Conservation (phyloP, 1,139 yeast species). For the Protomyces gravidus region DNA sequence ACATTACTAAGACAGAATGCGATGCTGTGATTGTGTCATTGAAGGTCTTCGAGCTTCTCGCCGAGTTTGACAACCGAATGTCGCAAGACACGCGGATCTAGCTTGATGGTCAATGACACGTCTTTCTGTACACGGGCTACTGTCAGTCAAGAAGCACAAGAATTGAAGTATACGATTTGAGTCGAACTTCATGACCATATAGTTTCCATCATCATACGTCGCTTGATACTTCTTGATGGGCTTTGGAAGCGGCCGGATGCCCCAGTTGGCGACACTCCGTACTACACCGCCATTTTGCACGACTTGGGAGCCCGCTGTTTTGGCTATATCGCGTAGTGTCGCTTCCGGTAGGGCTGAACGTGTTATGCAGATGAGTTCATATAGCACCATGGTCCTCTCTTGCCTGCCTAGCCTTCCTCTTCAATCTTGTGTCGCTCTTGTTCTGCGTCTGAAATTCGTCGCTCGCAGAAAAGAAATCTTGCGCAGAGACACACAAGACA, state of each 20-base stretch:
- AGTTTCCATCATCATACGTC: conserved; percentile 18
- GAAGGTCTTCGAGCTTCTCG: conserved; percentile 16
- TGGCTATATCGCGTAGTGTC: conserved; percentile 22
- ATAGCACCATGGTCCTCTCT: conserved; percentile 24
- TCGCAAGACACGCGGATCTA: conserved; percentile 25
- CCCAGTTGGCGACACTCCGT: conserved; percentile 22
- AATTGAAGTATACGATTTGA: conserved; percentile 11
- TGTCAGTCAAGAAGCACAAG: not conserved
- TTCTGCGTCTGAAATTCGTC: not conserved
- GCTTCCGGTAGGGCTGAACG: conserved; percentile 15
- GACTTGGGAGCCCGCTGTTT: conserved; percentile 26
- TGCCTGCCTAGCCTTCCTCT: not conserved
- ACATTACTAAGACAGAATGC: not conserved
- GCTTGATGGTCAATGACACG: conserved; percentile 12
- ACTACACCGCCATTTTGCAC: conserved; percentile 26
- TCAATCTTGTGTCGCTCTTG: not conserved
- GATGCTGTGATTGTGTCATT: not conserved
- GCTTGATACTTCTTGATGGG: conserved; percentile 23
- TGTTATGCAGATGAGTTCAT: conserved; percentile 20
- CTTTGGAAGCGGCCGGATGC: conserved; percentile 7
- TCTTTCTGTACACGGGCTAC: conserved; percentile 21
- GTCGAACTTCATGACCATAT: conserved; percentile 24
- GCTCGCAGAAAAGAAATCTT: not conserved
- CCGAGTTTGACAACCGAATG: conserved; percentile 24
- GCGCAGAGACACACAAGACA: not conserved